Base-by-base conservation (phyloP, 2,329 filamentous ascomycete species). In the Myriangium duriaei region DNA sequence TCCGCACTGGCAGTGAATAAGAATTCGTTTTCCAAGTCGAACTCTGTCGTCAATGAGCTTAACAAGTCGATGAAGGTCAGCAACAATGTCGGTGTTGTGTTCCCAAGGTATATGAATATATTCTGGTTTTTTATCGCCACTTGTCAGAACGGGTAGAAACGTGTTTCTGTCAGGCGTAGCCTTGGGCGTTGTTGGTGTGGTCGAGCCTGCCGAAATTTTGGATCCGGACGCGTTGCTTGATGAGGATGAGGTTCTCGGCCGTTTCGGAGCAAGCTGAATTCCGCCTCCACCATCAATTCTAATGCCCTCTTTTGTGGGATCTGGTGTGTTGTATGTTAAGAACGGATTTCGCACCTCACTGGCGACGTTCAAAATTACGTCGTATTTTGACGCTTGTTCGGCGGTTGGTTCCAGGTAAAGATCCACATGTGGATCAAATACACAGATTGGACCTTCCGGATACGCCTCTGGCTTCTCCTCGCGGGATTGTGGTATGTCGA, bases 81-180 rank as follows among this genome's bases (percentile, higher is more conserved):
- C 73, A 1, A 82, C 76, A 47, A 92, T 88, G 42, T 91, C 81
- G 0, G 82, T 88, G 58, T 88, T 87, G 61, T 91, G 83, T 44
- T 91, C 83, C 83, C 83, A 91, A 1, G 76, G 79, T 50, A 91
- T 79, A 54, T 92, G 83, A 11, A 91, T 82, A 50, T 92, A 92
- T 55, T 92, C 83, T 1, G 83, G 83, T 32, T 72, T 61, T 15
- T 56, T 51, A 65, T 69, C 26, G 57, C 57, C 2, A 56, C 21
- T 15, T 29, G 58, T 60, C 10, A 26, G 9, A 31, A 32, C 10
- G 15, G 42, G 36, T 42, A 41, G 19, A 45, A 49, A 40, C 41
- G 37, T 34, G 35, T 40, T 29, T 15, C 45, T 46, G 17, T 55
- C 49, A 21, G 71, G 71, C 30, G 69, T 69, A 40, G 67, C 66